phyloP scores from a whole-genome alignment of 2,329 filamentous ascomycete species.

The Colletotrichum simmondsii region DNA sequence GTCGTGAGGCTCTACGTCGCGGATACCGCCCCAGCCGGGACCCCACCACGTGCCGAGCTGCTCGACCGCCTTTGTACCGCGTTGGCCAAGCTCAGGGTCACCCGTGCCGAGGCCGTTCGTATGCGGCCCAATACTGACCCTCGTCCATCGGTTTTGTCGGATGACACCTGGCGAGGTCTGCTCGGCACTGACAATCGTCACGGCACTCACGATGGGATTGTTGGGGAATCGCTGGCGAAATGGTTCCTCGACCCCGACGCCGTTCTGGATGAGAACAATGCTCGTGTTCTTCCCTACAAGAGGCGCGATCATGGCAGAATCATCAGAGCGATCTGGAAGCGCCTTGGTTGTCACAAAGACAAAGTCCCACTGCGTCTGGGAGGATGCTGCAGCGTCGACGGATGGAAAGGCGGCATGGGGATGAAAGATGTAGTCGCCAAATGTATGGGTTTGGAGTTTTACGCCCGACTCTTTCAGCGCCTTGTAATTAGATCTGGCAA shows the following conservation, averaged over 20 bases:
- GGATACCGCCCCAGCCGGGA: constrained; percentile 65
- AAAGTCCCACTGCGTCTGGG: constrained; percentile 59
- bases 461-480: constrained; percentile 72
- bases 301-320: constrained; percentile 70
- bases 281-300: constrained; percentile 65
- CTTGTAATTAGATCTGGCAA: constrained; percentile 79
- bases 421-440: constrained; percentile 73
- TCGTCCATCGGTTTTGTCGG: constrained; percentile 78
- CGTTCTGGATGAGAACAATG: constrained; percentile 78
- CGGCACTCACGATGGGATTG: constrained; percentile 72
- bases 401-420: constrained; percentile 72
- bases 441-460: constrained; percentile 71
- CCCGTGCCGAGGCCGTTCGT: constrained; percentile 58
- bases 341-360: constrained; percentile 79
- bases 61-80: constrained; percentile 55
- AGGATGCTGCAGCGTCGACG: constrained; percentile 61
- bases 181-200: constrained; percentile 76
- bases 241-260: constrained; percentile 75
- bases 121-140: constrained; percentile 77
- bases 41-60: constrained; percentile 63
- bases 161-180: constrained; percentile 72
- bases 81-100: constrained; percentile 43
- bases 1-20: constrained; percentile 72
- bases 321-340: constrained; percentile 71
- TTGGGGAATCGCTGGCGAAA: constrained; percentile 71